Evolutionary conservation across 441 rosid genomes (phyloP), one percentile per base, ranked within the genome.

Genomic region (Erodium moschatum): DNA sequence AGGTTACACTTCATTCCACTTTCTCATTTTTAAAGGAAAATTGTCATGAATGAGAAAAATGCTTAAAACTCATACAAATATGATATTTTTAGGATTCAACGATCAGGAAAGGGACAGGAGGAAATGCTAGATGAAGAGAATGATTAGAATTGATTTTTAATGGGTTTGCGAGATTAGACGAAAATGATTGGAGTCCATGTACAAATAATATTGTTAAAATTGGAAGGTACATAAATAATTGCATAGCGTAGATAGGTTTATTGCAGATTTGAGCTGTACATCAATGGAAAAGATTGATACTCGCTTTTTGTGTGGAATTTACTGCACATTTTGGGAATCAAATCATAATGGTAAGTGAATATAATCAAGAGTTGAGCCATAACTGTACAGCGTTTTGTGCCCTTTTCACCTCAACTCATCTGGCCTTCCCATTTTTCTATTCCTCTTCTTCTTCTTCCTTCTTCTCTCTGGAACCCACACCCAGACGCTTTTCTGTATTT

Each of bases 211-310:
- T 52, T 52, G 19, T n/a, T 15, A 6, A 52, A 52, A 18, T 4
- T 16, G 18, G 60, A 16, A 52, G 60, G 60, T 52, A 52, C 60
- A 52, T 13, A 52, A 52, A 52, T 52, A 52, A 52, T 52, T 52
- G 60, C 19, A 52, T 52, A 52, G 18, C 31, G 3, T 29, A 29
- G 31, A 29, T 29, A 52, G 19, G 15, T n/a, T 52, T 52, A 52
- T 18, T 52, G 60, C 60, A 52, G 60, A 52, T 52, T 52, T 52
- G 16, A 52, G 60, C 60, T 52, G 16, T 52, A 52, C 60, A 52
- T 52, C 60, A 52, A 52, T 52, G 60, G 60, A 38, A 38, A 38
- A 9, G 44, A 38, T 38, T 1, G 44, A 38, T 38, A 38, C 44
- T 38, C 44, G 11, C 9, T 38, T 38, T 6, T 38, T 38, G 44